Evolutionary conservation across 1,284 basidiomycete genomes (phyloP).

Genomic region (Thecaphora thlaspeos): DNA sequence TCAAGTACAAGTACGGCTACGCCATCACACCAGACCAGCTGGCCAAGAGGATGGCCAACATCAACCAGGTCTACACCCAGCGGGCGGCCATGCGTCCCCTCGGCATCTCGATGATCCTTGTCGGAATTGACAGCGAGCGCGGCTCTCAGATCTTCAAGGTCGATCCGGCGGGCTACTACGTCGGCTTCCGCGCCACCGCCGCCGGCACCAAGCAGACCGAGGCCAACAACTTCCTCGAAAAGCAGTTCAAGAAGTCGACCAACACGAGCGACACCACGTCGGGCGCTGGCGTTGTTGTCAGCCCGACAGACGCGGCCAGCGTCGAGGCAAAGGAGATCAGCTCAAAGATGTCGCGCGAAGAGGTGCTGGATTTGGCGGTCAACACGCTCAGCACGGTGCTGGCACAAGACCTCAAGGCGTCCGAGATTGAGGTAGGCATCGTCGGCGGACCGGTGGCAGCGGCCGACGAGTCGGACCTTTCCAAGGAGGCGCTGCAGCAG

Average conservation of each 20-base stretch:
- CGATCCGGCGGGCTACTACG: conserved; percentile 97
- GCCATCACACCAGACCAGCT: conserved; percentile 95
- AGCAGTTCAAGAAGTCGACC: conserved; percentile 90
- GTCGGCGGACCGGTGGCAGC: conserved; percentile 44
- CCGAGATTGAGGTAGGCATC: conserved; percentile 64
- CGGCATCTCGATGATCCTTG: conserved; percentile 94
- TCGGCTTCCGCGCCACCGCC: conserved; percentile 94
- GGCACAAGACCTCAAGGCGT: conserved; percentile 85
- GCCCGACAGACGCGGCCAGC: conserved; percentile 41
- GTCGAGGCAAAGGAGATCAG: conserved; percentile 36
- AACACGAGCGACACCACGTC: conserved; percentile 11
- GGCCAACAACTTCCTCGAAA: conserved; percentile 92
- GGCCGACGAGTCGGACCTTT: conserved; percentile 6
- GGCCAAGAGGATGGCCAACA: conserved; percentile 90
- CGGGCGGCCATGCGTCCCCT: conserved; percentile 94
- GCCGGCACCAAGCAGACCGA: conserved; percentile 98
- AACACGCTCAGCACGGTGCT: conserved; percentile 89
- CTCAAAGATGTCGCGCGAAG: conserved; percentile 37
- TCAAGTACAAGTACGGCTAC: conserved; percentile 92
- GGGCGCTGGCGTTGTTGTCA: not conserved
- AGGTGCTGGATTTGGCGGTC: conserved; percentile 75
- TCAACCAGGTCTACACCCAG: conserved; percentile 99
- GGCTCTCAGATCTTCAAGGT: conserved; percentile 93
- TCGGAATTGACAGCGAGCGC: conserved; percentile 84
- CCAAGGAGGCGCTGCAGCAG: conserved; percentile 31